These are phyloP conservation scores for Circinella umbellata DNA, from an alignment of 371 early-diverging fungal species.

Conservation along the genomic window DNA sequence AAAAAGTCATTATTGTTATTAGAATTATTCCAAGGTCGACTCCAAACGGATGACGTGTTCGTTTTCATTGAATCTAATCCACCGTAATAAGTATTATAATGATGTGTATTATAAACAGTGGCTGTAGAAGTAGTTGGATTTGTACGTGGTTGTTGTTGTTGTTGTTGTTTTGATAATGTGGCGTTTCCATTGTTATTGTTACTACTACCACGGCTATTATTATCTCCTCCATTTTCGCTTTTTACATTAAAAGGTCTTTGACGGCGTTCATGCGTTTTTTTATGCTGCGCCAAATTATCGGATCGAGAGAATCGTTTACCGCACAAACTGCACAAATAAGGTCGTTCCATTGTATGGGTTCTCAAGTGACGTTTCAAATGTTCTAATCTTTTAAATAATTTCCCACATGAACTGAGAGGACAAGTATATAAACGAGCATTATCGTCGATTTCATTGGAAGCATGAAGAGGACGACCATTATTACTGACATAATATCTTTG, in stretches of 20 bases:
- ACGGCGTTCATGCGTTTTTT: conserved; percentile 71
- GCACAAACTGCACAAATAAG: conserved; percentile 76
- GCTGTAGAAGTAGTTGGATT: conserved; percentile 9
- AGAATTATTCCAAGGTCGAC: background rate
- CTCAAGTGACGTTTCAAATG: conserved; percentile 80
- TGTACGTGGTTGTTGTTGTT: background rate
- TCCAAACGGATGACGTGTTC: background rate
- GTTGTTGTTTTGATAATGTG: background rate
- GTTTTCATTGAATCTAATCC: background rate
- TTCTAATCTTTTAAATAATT: conserved; percentile 81
- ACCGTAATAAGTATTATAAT: background rate
- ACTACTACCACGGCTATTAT: background rate
- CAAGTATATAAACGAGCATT: conserved; percentile 24
- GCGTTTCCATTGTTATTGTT: background rate
- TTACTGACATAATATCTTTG: no score
- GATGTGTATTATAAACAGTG: background rate
- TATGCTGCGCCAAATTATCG: conserved; percentile 85
- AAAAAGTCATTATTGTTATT: no score
- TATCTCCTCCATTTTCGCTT: conserved; percentile 7
- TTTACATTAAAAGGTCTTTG: conserved; percentile 10
- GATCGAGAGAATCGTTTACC: conserved; percentile 83
- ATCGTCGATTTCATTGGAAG: background rate
- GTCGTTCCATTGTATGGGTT: conserved; percentile 62
- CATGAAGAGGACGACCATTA: no score
- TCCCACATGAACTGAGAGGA: conserved; percentile 57